Conservation (phyloP, 2,329 filamentous ascomycete species). For the Arthrobotrys sinensis region DNA sequence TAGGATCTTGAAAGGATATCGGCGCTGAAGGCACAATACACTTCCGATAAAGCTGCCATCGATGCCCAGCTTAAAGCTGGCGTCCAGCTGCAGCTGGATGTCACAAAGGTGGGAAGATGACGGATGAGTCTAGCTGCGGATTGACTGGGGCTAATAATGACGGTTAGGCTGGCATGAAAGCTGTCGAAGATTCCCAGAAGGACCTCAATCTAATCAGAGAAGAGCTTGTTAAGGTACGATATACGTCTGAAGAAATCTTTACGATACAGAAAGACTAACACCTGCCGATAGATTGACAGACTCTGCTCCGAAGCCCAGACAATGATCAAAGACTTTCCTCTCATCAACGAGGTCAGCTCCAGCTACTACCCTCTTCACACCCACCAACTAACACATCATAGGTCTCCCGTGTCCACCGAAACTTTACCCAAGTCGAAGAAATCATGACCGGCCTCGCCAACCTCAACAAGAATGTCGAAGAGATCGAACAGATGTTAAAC, state of each 20-base stretch:
- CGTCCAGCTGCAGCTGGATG: slow-evolving; percentile 91
- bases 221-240: slow-evolving; percentile 84
- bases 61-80: slow-evolving; percentile 91
- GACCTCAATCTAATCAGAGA: slow-evolving; percentile 94
- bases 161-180: slow-evolving; percentile 84
- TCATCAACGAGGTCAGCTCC: slow-evolving; percentile 80
- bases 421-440: slow-evolving; percentile 92
- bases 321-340: slow-evolving; percentile 96
- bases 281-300: slow-evolving; percentile 79
- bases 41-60: slow-evolving; percentile 91
- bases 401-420: slow-evolving; percentile 91
- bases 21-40: slow-evolving; percentile 90
- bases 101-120: slow-evolving; percentile 73
- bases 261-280: slow-evolving; percentile 35
- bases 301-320: slow-evolving; percentile 96
- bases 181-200: slow-evolving; percentile 89
- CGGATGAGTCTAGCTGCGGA: neutral
- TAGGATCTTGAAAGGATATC: slow-evolving; percentile 93
- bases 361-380: neutral
- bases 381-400: slow-evolving; percentile 41
- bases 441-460: slow-evolving; percentile 93
- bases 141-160: slow-evolving; percentile 40
- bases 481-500: slow-evolving; percentile 82
- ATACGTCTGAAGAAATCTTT: neutral
- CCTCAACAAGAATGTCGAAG: slow-evolving; percentile 83